These are phyloP conservation scores for Apiospora rasikravindrae DNA, from an alignment of 2,329 filamentous ascomycete species.

Conservation along the genomic window DNA sequence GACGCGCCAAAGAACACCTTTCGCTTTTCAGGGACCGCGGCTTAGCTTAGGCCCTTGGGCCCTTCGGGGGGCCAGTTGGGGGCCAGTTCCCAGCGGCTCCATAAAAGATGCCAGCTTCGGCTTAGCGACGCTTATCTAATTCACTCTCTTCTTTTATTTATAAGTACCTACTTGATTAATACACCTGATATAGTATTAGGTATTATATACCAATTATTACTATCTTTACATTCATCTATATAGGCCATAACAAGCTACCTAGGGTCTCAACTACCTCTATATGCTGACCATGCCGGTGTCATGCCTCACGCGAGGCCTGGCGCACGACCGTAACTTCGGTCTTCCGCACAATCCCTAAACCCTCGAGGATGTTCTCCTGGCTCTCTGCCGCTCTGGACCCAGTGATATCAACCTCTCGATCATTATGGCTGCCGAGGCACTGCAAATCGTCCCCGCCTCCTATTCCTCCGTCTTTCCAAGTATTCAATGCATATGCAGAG, in stretches of 20 bases:
- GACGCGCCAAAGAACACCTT: slow-evolving; percentile 21
- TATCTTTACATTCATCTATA: not conserved
- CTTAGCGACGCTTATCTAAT: not conserved
- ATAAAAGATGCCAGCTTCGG: not conserved
- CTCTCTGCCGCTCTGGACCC: slow-evolving; percentile 1
- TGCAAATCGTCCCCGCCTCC: slow-evolving; percentile 25
- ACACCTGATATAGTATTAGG: too few species aligned
- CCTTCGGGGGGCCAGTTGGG: not conserved
- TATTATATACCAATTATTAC: not conserved
- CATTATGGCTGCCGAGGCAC: not conserved
- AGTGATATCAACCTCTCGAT: slow-evolving; percentile 6
- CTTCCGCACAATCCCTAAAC: slow-evolving; percentile 2
- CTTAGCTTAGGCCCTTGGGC: not conserved
- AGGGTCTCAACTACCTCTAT: not conserved
- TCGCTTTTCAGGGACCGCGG: slow-evolving; percentile 20
- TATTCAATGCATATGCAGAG: slow-evolving; percentile 36
- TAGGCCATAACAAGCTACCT: not conserved
- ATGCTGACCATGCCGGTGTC: not conserved
- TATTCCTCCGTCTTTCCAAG: slow-evolving; percentile 26
- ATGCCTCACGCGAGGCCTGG: not conserved
- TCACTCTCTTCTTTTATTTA: not conserved
- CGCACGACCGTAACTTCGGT: slow-evolving; percentile 14
- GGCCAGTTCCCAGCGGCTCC: not conserved
- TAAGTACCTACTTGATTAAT: too few species aligned
- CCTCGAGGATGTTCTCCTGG: not conserved